phyloP scores from a whole-genome alignment of 2,329 filamentous ascomycete genomes.

The Neopestalotiopsis rosae region DNA sequence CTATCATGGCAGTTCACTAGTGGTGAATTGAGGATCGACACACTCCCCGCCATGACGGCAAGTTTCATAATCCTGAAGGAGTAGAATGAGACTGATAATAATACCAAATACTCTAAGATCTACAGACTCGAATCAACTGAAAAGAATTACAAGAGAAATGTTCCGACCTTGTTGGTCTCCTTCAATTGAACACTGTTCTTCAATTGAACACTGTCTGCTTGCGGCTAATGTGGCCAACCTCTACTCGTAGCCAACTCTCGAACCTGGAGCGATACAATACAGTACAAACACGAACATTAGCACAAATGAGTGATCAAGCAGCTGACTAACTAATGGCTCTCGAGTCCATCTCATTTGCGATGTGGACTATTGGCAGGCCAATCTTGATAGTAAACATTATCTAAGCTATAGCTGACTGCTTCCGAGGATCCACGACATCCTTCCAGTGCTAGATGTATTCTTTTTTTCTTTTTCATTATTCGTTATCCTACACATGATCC shows the following conservation, averaged over 20 bases:
- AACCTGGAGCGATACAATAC: too few relatives aligned
- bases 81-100: background rate
- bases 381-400: background rate
- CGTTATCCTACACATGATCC: background rate
- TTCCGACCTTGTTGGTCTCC: too few relatives aligned
- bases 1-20: conserved; percentile 29
- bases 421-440: background rate
- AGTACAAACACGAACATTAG: too few relatives aligned
- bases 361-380: background rate
- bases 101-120: too few relatives aligned
- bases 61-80: conserved; percentile 39
- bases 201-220: too few relatives aligned
- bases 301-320: too few relatives aligned
- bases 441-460: background rate
- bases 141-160: too few relatives aligned
- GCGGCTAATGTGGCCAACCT: too few relatives aligned
- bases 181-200: too few relatives aligned
- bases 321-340: too few relatives aligned
- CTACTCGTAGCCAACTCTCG: too few relatives aligned
- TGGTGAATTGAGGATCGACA: conserved; percentile 29
- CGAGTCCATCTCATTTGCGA: conserved; percentile 18
- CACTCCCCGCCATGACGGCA: conserved; percentile 38
- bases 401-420: background rate
- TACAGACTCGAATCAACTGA: too few relatives aligned
- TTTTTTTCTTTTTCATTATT: background rate